Evolutionary conservation across 176 grass and related monocot species (phyloP), one percentile per base, ranked within the genome.

Genomic region (Oryza punctata): DNA sequence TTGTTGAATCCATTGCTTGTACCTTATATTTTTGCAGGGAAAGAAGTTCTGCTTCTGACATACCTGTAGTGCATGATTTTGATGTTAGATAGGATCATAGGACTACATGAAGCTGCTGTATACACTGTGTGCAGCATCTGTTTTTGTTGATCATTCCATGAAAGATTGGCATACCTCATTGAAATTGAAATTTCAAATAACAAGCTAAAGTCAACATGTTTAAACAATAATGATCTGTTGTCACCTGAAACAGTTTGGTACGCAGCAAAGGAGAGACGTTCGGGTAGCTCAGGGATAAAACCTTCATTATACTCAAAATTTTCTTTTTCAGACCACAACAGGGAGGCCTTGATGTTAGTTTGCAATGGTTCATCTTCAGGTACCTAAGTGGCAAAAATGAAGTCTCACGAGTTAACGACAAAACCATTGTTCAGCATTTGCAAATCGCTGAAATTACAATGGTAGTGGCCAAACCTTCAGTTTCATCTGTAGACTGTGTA

Each of bases 401-500:
- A 24, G 69, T 45, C 47, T 74, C 64, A 77, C 49, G 77, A 61
- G 5, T 74, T 26, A 70, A 37, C 7, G 49, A 70, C 28, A 73
- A 79, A 46, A 50, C 6, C 30, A 88, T 28, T 33, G 46, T 67
- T 72, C 33, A 80, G 47, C 24, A 72, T 59, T 23, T 49, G 28
- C 45, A 78, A 64, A 85, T 73, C 27, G 15, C n/a, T 38, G 24
- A 78, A 88, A 44, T 32, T 21, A 52, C 49, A 82, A 21, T 52
- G 61, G 16, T 46, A 49, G 72, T 50, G 41, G 75, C 40, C 61
- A 9, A 76, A 95, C 93, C 91, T 90, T 95, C 81, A 98, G 61
- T 77, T 95, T 98, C 75, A 95, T 98, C 89, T 98, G 89, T 79
- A 98, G 87, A 25, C 69, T 89, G 78, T 95, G 93, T 78, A 98